Evolutionary conservation across 164 flowering plant species (phyloP).

Genomic region (Aristolochia californica): DNA sequence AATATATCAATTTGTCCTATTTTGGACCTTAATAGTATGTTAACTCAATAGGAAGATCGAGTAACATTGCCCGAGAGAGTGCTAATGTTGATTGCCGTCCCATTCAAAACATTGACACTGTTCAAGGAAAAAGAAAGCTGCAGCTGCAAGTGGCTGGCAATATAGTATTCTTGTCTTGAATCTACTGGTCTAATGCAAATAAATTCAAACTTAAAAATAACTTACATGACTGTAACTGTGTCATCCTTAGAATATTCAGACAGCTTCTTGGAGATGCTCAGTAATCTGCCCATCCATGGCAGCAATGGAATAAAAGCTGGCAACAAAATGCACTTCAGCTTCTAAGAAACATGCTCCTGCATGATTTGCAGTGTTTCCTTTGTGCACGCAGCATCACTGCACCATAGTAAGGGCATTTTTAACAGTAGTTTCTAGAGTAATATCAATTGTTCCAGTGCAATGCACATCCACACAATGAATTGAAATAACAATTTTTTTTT

Average conservation of each 20-base stretch:
- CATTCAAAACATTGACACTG: not conserved
- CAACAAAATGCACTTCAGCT: slow-evolving; percentile 66
- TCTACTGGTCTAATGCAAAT: not conserved
- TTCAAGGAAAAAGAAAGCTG: not conserved
- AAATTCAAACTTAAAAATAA: slow-evolving; percentile 1
- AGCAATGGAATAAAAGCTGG: slow-evolving; percentile 94
- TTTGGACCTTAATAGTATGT: too few relatives aligned
- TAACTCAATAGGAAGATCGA: too few relatives aligned
- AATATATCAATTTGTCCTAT: too few relatives aligned
- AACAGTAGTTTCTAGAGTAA: not conserved
- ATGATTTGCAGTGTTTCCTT: slow-evolving; percentile 68
- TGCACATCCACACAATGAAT: not conserved
- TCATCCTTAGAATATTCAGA: slow-evolving; percentile 64
- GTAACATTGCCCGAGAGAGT: too few relatives aligned
- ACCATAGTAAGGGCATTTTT: slow-evolving; percentile 1
- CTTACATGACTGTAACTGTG: slow-evolving; percentile 73
- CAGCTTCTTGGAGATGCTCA: slow-evolving; percentile 62
- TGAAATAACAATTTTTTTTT: too few relatives aligned
- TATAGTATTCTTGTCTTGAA: not conserved
- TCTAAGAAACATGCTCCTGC: slow-evolving; percentile 72
- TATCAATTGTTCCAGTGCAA: not conserved
- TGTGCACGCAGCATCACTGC: slow-evolving; percentile 75
- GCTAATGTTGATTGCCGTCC: not conserved
- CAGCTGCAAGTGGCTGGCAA: not conserved
- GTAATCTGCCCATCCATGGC: slow-evolving; percentile 99